Percentiles rank a stretch among this genome's conserved stretches.
Conservation (phyloP, 345 rosid genomes). For the Moricandia arvensis region DNA sequence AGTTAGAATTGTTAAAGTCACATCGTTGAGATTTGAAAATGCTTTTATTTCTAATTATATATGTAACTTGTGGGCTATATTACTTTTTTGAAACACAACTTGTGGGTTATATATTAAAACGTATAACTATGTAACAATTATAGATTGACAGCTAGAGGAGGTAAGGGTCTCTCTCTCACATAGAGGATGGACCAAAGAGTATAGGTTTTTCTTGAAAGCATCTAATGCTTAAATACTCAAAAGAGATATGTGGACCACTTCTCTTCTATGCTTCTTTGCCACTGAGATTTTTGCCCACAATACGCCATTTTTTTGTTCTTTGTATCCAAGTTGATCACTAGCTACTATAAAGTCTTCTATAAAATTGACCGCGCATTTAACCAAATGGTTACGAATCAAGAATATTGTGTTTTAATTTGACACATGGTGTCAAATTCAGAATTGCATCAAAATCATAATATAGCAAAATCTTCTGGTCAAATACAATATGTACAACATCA, state of each 20-base stretch:
- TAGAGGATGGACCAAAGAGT: constrained; percentile 40
- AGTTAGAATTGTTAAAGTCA: constrained; percentile 15
- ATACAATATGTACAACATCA: background rate
- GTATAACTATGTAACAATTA: background rate
- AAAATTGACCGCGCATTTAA: constrained; percentile 19
- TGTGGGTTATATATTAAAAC: background rate
- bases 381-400: constrained; percentile 12
- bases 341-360: constrained; percentile 25
- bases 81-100: background rate
- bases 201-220: constrained; percentile 40
- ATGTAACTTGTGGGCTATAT: background rate
- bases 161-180: constrained; percentile 30
- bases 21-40: background rate
- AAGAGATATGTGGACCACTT: constrained; percentile 37
- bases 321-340: constrained; percentile 32
- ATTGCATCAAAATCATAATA: background rate
- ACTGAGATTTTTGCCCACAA: constrained; percentile 40
- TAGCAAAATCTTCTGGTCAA: background rate
- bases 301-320: constrained; percentile 23
- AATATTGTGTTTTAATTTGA: background rate
- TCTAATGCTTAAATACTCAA: constrained; percentile 40
- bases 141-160: constrained; percentile 31
- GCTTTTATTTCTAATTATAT: constrained; percentile 4
- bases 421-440: background rate
- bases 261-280: constrained; percentile 28